Base-by-base conservation (phyloP, 1,284 basidiomycete species). In the Ceratobasidium sp. region DNA sequence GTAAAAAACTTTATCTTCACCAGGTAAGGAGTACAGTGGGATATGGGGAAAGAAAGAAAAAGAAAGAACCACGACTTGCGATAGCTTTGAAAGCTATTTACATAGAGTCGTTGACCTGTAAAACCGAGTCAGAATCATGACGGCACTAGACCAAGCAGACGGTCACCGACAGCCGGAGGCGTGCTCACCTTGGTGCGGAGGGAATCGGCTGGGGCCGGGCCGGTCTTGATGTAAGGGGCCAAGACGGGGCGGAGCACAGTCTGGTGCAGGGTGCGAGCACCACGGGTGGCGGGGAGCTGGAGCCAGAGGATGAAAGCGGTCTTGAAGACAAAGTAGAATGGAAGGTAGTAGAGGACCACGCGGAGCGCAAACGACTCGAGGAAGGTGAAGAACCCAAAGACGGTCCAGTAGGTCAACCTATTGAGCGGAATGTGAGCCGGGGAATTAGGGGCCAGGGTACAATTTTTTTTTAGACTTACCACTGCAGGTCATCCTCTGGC, bases 301-400 rank as follows among this genome's bases (percentile, higher is more conserved):
- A 93, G 86, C 92, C 92, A 96, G 78, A 96, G 82, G 80, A 93
- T 89, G 85, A 94, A 93, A 75, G 90, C 73, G 70, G 90, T 92
- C 91, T 96, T 96, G 86, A 93, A 87, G 64, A 92, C 89, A 79
- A 90, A 97, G 82, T 96, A 96, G 90, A 93, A 93, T 48, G 92
- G 91, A 77, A 93, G 78, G 79, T 93, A 94, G 83, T 93, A 92
- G 75, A 94, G 87, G 62, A 94, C 85, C 73, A 89, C 71, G 71
- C 89, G 86, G 73, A 91, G 84, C 32, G 91, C 89, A 77, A 94
- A 85, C 79, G 86, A 89, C 82, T 94, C 93, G 72, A 91, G 77
- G 82, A 94, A 92, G 83, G 89, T 94, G 87, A 95, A 92, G 83
- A 89, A 90, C 60, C 91, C 92, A 78, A 94, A 94, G 72, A 94